A percentile compares a stretch with the other conserved stretches of the same genome.
Evolutionary conservation across 306 rosid species (phyloP).

Genomic region (Fragaria ananassa): DNA sequence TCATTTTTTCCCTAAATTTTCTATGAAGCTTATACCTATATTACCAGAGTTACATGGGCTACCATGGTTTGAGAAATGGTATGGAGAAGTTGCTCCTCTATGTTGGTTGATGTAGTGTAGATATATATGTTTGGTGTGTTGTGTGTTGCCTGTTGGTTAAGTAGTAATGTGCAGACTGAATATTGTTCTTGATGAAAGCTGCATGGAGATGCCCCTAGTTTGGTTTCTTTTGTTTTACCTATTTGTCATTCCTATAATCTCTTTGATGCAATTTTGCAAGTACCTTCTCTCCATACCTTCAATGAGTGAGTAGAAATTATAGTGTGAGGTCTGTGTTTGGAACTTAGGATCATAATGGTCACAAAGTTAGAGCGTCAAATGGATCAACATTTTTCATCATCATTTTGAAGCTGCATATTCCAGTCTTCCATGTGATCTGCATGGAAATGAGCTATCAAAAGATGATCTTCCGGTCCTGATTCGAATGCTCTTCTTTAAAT

Average conservation of each 20-base stretch:
- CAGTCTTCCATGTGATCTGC: slow-evolving; percentile 15
- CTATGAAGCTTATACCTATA: neutral
- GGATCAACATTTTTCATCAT: neutral
- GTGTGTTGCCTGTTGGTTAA: neutral
- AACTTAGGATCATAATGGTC: neutral
- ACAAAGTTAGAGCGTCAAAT: neutral
- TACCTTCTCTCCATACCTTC: neutral
- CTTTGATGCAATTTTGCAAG: neutral
- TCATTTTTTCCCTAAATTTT: neutral
- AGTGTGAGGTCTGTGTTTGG: neutral
- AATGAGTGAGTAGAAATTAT: neutral
- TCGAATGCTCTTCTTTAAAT: neutral
- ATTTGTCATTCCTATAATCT: neutral
- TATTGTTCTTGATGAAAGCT: neutral
- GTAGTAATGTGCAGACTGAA: neutral
- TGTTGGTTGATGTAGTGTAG: neutral
- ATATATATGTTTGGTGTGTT: neutral
- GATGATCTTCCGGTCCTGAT: slow-evolving; percentile 3
- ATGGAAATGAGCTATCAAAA: neutral
- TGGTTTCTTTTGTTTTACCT: neutral
- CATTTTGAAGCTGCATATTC: slow-evolving; percentile 4
- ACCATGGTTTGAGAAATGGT: neutral
- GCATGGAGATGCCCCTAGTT: neutral
- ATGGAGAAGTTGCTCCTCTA: neutral
- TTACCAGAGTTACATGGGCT: neutral